Evolutionary conservation across 1,284 basidiomycete species (phyloP).

Genomic region (Thecaphora thlaspeos): DNA sequence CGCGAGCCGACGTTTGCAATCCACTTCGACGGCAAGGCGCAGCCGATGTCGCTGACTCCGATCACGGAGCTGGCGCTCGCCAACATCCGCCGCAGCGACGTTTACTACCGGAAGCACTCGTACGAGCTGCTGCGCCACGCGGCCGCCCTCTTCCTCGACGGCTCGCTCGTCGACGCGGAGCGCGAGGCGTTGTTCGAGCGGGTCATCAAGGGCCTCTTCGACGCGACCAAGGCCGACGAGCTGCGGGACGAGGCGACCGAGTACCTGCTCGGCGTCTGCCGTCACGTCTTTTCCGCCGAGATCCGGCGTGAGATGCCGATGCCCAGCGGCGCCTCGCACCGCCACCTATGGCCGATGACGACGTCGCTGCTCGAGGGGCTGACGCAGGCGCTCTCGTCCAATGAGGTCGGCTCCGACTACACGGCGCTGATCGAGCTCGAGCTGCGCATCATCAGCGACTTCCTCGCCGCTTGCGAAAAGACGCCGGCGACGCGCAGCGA

Average conservation of each 20-base stretch:
- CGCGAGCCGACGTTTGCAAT: conserved; percentile 31
- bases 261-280: conserved; percentile 70
- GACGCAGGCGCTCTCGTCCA: conserved; percentile 41
- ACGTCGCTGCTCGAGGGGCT: conserved; percentile 51
- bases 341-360: conserved; percentile 64
- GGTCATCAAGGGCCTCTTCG: conserved; percentile 72
- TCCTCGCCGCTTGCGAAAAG: conserved; percentile 38
- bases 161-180: conserved; percentile 64
- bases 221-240: conserved; percentile 72
- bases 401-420: conserved; percentile 53
- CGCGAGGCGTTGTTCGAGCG: conserved; percentile 72
- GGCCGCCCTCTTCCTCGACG: conserved; percentile 71
- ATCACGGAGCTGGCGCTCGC: conserved; percentile 72
- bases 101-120: conserved; percentile 71
- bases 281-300: conserved; percentile 66
- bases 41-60: conserved; percentile 71
- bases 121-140: conserved; percentile 77
- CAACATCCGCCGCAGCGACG: conserved; percentile 67
- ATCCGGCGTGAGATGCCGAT: conserved; percentile 59
- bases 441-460: conserved; percentile 45
- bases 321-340: conserved; percentile 61
- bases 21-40: conserved; percentile 50
- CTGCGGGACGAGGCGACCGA: conserved; percentile 69
- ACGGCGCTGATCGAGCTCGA: conserved; percentile 41
- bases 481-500: conserved; percentile 43